These are phyloP conservation scores for Cryptococcus sp. DNA, from an alignment of 1,284 basidiomycete species.

Conservation along the genomic window DNA sequence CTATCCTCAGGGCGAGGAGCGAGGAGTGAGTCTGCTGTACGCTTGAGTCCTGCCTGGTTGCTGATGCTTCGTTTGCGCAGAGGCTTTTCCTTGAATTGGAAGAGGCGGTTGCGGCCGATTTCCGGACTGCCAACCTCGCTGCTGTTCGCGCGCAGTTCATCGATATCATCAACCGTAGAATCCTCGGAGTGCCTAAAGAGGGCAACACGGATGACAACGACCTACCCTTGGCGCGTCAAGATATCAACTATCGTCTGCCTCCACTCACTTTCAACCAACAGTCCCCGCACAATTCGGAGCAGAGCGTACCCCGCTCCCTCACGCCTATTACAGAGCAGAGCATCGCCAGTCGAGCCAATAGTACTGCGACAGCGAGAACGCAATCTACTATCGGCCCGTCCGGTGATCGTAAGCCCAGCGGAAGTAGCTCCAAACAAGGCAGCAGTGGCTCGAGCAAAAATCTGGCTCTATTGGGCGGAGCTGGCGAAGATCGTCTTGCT, in stretches of 20 bases:
- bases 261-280: conserved; percentile 38
- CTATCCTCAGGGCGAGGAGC: conserved; percentile 45
- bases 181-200: conserved; percentile 56
- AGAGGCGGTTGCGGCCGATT: conserved; percentile 73
- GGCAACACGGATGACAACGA: conserved; percentile 22
- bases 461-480: conserved; percentile 7
- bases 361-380: conserved; percentile 27
- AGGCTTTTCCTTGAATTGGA: conserved; percentile 88
- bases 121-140: conserved; percentile 74
- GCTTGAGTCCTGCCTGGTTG: background rate
- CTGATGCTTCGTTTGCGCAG: conserved; percentile 49
- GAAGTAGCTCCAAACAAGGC: conserved; percentile 28
- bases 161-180: conserved; percentile 66
- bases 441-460: conserved; percentile 29
- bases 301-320: conserved; percentile 47
- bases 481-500: conserved; percentile 19
- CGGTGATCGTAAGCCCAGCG: conserved; percentile 20
- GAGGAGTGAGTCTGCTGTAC: conserved; percentile 32
- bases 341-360: conserved; percentile 37
- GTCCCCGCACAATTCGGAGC: conserved; percentile 19
- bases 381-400: conserved; percentile 9
- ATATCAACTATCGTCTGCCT: conserved; percentile 39
- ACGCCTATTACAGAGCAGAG: conserved; percentile 60
- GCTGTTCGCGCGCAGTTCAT: conserved; percentile 65
- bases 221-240: conserved; percentile 14